Percentiles rank a stretch among this genome's conserved stretches.
phyloP scores from a whole-genome alignment of 164 flowering plant genomes.

The Stephania japonica region DNA sequence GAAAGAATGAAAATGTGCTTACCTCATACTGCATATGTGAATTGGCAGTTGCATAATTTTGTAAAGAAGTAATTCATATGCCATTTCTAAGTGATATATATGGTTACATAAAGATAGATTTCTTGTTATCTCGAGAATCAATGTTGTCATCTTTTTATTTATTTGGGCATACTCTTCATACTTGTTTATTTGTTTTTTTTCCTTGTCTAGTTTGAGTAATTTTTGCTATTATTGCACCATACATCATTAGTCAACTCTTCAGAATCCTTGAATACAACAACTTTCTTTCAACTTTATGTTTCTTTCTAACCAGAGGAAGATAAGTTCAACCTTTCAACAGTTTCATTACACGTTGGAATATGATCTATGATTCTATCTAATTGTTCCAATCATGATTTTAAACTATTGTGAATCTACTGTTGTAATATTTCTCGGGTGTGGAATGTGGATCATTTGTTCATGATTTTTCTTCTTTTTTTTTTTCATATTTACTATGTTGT shows the following conservation, averaged over 20 bases:
- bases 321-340: background rate
- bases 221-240: background rate
- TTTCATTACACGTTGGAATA: background rate
- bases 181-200: background rate
- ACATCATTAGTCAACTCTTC: background rate
- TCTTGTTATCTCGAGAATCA: background rate
- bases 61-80: background rate
- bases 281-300: background rate
- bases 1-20: background rate
- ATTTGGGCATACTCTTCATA: background rate
- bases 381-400: background rate
- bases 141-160: background rate
- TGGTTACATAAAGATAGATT: background rate
- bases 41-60: background rate
- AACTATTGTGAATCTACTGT: background rate
- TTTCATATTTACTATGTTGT: slow-evolving; percentile 11
- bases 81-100: background rate
- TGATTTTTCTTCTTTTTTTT: background rate
- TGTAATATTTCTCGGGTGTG: background rate
- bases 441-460: background rate
- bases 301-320: background rate
- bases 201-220: background rate
- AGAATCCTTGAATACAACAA: background rate
- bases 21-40: background rate
- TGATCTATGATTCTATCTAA: background rate